A percentile compares a stretch with the other conserved stretches of the same genome.
These are phyloP conservation scores for Trichophyton verrucosum DNA, from an alignment of 2,329 filamentous ascomycete genomes.

Conservation along the genomic window DNA sequence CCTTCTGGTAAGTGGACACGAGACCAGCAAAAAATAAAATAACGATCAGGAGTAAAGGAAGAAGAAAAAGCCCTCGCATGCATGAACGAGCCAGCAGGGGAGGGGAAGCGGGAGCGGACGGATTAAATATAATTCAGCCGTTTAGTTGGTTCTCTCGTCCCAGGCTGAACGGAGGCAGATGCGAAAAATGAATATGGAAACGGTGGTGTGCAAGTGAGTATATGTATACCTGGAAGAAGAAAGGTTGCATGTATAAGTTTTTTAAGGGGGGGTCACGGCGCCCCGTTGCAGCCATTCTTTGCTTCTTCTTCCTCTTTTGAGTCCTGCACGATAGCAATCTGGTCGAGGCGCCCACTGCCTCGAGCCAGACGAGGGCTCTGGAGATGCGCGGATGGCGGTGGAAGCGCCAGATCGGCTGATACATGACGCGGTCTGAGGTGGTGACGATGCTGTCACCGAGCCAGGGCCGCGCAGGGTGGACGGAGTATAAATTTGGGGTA, in stretches of 20 bases:
- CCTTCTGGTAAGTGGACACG: constrained; percentile 1
- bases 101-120: background rate
- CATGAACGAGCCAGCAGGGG: background rate
- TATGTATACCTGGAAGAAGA: background rate
- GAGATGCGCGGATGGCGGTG: background rate
- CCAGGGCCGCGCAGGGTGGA: background rate
- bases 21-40: background rate
- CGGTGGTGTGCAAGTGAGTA: background rate
- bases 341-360: background rate
- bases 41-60: background rate
- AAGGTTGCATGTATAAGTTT: background rate
- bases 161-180: background rate
- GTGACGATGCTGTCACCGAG: no score
- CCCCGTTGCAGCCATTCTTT: background rate
- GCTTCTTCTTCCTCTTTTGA: background rate
- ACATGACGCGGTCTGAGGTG: background rate
- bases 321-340: background rate
- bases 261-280: background rate
- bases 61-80: background rate
- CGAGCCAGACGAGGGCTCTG: no score
- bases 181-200: background rate
- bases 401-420: background rate
- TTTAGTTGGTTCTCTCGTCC: background rate
- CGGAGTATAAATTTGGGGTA: background rate
- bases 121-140: background rate